Base-by-base conservation (phyloP, 768 basidiomycete species). In the Mycena chlorophos region DNA sequence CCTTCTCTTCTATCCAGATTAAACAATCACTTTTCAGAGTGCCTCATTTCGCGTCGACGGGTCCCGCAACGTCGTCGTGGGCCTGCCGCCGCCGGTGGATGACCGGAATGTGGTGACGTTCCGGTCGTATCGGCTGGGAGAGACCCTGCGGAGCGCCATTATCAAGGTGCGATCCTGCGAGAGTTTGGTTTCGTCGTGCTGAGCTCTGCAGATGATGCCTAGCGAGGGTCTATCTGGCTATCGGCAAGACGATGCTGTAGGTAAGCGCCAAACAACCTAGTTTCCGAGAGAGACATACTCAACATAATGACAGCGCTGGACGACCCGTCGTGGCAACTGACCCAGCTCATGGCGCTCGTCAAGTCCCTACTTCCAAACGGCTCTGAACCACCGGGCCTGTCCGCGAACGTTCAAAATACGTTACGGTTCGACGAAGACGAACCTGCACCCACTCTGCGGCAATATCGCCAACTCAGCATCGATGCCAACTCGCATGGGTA, bases 71-170 rank as follows among this genome's bases (percentile, higher is more conserved):
- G 66, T 79, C 12, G 68, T 80, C 8, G 71, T 80, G 58, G 79
- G 78, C 22, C 60, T 81, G 14, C 78, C 79, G 14, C 78, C 79
- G 6, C 72, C 71, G 1, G 72, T 42, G 13, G 13, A 68, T 3
- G 65, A 75, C 27, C 69, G 69, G 22, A 65, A 56, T 5, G 69
- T 71, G 69, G 23, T 65, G 27, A 73, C 76, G 3, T 71, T 57
- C 28, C 65, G 79, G 50, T 80, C 75, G 57, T 80, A 75, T 55
- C 73, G 74, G 8, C 63, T 81, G 19, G 75, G 77, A 0, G 69
- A 75, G 49, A 78, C 73, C 4, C 56, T 80, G 5, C 65, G 74
- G 0, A 65, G 63, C 29, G 60, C 68, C 13, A 72, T 74, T 50
- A 62, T 79, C n/a, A 61, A 66, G 40, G 79, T 78, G 57, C 48